Base-by-base conservation (phyloP, 2,329 filamentous ascomycete species). In the Lecanicillium sp. region DNA sequence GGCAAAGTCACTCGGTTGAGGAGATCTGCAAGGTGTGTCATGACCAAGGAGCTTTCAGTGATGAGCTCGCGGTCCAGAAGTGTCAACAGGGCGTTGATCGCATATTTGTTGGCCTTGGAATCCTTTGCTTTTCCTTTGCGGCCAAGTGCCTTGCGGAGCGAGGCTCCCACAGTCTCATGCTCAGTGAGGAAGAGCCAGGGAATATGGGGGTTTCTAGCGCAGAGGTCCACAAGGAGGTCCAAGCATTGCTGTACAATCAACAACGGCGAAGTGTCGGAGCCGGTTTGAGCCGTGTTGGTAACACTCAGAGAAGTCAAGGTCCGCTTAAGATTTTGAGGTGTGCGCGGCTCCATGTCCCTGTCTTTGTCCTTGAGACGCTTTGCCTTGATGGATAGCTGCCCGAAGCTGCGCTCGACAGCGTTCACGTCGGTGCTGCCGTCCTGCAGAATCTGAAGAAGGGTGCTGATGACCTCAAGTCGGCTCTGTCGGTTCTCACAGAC, bases 401-500 rank as follows among this genome's bases (percentile, higher is more conserved):
- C 84, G 65, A 98, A 97, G 70, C 90, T 97, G 57, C 90, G 84
- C 67, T 98, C 93, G 21, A 98, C 88, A 5, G 94, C 91, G 56
- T 85, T 85, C 68, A 95, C 85, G 67, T 98, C 93, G 6, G 86
- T 84, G 61, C 90, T 97, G 37, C 93, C 93, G 62, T 98, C 94
- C 62, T 97, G 93, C 9, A 98, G 76, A 54, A 98, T 94, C 53
- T 93, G 88, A 9, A 98, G 78, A 27, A 98, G 73, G 20, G 93
- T 88, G 65, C 88, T 95, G 60, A 98, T 84, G 27, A 98, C 89
- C 65, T 98, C 93, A 3, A 90, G 83, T 29, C 93, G 83, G 61
- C 93, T 98, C 61, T 96, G 90, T n/a, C 89, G 84, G 63, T 98
- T 98, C 67, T 95, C 87, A 61, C 90, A 97, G 21, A 97, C 84